A percentile compares a stretch with the other conserved stretches of the same genome.
phyloP scores from a whole-genome alignment of 1,284 basidiomycete species.

The Apiotrichum veenhuisii region DNA sequence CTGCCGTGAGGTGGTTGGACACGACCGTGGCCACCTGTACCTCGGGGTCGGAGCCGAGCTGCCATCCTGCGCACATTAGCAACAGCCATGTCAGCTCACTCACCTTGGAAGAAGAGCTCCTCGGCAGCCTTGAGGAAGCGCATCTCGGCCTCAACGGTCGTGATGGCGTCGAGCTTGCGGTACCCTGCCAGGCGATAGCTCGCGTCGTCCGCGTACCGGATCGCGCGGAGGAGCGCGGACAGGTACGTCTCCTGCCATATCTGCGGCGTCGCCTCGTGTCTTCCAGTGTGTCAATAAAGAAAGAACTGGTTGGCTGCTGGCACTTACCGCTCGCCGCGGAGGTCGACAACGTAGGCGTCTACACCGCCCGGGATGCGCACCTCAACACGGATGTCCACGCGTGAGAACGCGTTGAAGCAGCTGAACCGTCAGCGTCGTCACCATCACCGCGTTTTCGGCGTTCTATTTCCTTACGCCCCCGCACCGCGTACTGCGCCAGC shows the following conservation, averaged over 20 bases:
- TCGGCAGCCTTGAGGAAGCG: conserved; percentile 90
- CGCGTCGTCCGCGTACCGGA: conserved; percentile 92
- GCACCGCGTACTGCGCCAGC: neutral
- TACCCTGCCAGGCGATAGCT: conserved; percentile 89
- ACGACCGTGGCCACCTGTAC: conserved; percentile 98
- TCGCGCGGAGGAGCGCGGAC: conserved; percentile 83
- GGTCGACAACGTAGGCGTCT: conserved; percentile 87
- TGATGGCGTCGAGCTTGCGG: conserved; percentile 92
- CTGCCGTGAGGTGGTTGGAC: conserved; percentile 92
- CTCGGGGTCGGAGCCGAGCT: conserved; percentile 95
- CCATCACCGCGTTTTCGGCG: neutral
- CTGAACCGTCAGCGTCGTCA: conserved; percentile 49
- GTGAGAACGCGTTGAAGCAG: conserved; percentile 97
- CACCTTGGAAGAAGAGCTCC: conserved; percentile 83
- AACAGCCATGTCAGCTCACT: conserved; percentile 16
- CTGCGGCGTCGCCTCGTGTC: conserved; percentile 85
- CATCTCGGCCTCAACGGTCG: conserved; percentile 79
- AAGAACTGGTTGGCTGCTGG: neutral
- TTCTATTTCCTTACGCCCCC: no score
- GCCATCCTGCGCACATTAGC: conserved; percentile 67
- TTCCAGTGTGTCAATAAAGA: conserved; percentile 46
- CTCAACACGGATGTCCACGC: conserved; percentile 94
- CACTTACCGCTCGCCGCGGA: conserved; percentile 83
- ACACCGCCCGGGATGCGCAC: conserved; percentile 98
- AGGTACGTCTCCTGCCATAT: conserved; percentile 98